These are phyloP conservation scores for Suillus hirtellus DNA, from an alignment of 768 basidiomycete species.

Conservation along the genomic window DNA sequence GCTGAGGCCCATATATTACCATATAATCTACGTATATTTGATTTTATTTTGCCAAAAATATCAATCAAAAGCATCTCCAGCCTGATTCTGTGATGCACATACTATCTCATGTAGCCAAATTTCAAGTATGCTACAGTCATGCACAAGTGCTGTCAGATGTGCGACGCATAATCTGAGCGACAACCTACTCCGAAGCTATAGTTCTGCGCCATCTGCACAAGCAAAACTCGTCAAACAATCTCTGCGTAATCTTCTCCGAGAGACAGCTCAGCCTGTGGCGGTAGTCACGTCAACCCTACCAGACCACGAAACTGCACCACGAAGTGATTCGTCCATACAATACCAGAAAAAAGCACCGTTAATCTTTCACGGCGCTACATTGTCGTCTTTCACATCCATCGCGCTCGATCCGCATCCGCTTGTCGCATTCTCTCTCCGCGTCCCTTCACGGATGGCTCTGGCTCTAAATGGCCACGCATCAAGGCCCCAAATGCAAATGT, in stretches of 20 bases:
- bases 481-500: slow-evolving; percentile 14
- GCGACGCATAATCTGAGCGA: not conserved
- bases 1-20: too few relatives aligned
- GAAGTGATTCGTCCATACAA: slow-evolving; percentile 7
- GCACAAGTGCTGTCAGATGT: not conserved
- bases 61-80: too few relatives aligned
- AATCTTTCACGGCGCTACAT: slow-evolving; percentile 82
- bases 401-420: slow-evolving; percentile 87
- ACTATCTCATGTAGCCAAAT: not conserved
- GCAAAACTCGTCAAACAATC: not conserved
- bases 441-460: slow-evolving; percentile 86
- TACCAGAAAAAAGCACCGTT: not conserved
- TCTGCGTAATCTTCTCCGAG: slow-evolving; percentile 64
- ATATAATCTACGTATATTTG: too few relatives aligned
- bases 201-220: slow-evolving; percentile 2
- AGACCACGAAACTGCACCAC: slow-evolving; percentile 1
- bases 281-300: slow-evolving; percentile 76
- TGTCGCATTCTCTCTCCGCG: slow-evolving; percentile 84
- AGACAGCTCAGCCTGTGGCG: slow-evolving; percentile 83
- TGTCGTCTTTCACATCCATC: slow-evolving; percentile 92
- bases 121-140: not conserved
- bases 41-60: too few relatives aligned
- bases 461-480: slow-evolving; percentile 41
- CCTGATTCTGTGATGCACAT: too few relatives aligned
- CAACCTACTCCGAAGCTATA: not conserved